Percentiles rank a stretch among this genome's conserved stretches.
These are phyloP conservation scores for Trapa bicornis DNA, from an alignment of 345 rosid species.

Conservation along the genomic window DNA sequence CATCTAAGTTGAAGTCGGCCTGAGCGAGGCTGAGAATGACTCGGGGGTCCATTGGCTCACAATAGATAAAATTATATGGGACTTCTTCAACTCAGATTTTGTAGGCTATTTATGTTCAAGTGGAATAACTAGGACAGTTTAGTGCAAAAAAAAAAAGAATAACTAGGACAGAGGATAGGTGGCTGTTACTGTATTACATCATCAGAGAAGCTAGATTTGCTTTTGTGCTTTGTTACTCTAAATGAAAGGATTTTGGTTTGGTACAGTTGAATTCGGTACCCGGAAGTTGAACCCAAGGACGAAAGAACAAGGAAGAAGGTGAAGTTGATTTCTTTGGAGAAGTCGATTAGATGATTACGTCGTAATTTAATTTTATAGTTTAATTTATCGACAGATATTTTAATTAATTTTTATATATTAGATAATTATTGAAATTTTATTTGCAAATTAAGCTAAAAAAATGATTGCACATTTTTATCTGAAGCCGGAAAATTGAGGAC, in stretches of 20 bases:
- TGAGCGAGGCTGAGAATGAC: slow-evolving; percentile 13
- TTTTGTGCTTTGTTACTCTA: not conserved
- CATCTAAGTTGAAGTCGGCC: slow-evolving; percentile 76
- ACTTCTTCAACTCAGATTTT: not conserved
- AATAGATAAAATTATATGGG: not conserved
- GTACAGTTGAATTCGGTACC: not conserved
- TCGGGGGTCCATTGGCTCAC: not conserved
- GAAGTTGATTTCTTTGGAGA: too few relatives aligned
- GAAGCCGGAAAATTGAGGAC: not conserved
- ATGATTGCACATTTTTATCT: too few relatives aligned
- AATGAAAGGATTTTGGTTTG: not conserved
- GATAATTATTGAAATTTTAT: too few relatives aligned
- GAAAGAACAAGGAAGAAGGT: too few relatives aligned
- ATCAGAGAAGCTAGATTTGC: slow-evolving; percentile 1
- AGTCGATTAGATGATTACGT: too few relatives aligned
- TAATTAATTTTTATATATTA: too few relatives aligned
- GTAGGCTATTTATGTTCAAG: not conserved
- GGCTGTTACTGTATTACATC: not conserved
- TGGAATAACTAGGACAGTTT: not conserved
- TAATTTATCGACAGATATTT: too few relatives aligned
- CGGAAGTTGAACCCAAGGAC: too few relatives aligned
- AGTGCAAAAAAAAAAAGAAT: not conserved
- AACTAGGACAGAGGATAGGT: not conserved
- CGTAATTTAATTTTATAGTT: too few relatives aligned
- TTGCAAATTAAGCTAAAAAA: too few relatives aligned